These are phyloP conservation scores for Crithidia fasciculata DNA, from an alignment of 208 protist species.

Conservation along the genomic window DNA sequence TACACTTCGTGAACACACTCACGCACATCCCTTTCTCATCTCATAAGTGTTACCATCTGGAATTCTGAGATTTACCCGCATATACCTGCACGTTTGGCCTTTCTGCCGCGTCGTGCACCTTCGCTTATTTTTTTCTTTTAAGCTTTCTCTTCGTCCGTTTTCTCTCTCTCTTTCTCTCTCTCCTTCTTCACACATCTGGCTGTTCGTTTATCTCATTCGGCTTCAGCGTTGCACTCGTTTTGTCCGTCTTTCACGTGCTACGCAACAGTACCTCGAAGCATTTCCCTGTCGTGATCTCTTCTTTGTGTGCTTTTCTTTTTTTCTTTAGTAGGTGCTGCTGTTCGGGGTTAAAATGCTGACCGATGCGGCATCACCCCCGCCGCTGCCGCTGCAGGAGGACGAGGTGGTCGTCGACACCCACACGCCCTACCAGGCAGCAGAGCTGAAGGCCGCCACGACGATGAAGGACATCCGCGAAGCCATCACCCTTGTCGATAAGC, in stretches of 20 bases:
- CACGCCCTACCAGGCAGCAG: slow-evolving; percentile 38
- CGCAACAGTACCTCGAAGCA: too few relatives aligned
- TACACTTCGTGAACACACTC: too few relatives aligned
- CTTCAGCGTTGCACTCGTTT: too few relatives aligned
- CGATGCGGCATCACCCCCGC: slow-evolving; percentile 11
- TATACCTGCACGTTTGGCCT: too few relatives aligned
- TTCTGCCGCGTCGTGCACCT: too few relatives aligned
- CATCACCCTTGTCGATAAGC: slow-evolving; percentile 47
- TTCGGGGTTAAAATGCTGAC: slow-evolving; percentile 7
- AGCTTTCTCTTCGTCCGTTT: background rate
- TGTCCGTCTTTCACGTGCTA: too few relatives aligned
- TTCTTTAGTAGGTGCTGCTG: background rate
- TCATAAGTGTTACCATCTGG: too few relatives aligned
- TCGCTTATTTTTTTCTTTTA: too few relatives aligned
- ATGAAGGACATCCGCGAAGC: slow-evolving; percentile 56
- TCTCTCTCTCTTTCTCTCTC: background rate
- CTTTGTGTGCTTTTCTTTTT: background rate
- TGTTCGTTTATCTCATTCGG: background rate
- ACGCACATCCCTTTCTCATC: too few relatives aligned
- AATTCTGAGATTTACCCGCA: too few relatives aligned
- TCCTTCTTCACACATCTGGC: background rate
- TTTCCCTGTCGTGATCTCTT: background rate
- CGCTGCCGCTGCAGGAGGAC: slow-evolving; percentile 47
- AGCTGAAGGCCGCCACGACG: slow-evolving; percentile 32
- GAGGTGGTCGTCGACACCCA: background rate